These are phyloP conservation scores for Trichosporon sp. DNA, from an alignment of 1,284 basidiomycete species.

Conservation along the genomic window DNA sequence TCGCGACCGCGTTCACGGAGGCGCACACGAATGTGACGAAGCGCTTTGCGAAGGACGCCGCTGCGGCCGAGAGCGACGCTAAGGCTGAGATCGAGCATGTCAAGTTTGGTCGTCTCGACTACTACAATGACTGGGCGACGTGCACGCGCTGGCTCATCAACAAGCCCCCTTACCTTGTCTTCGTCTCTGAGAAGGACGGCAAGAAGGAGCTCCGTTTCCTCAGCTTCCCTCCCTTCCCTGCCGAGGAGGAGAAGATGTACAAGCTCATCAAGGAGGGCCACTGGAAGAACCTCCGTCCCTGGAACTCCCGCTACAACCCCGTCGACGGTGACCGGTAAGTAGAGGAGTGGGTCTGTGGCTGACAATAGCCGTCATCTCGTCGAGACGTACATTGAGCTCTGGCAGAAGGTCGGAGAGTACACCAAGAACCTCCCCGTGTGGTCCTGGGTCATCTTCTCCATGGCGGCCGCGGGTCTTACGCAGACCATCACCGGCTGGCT, in stretches of 20 bases:
- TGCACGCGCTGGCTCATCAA: slow-evolving; percentile 48
- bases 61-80: slow-evolving; percentile 15
- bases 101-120: slow-evolving; percentile 49
- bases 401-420: background rate
- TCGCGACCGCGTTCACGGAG: slow-evolving; percentile 32
- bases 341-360: background rate
- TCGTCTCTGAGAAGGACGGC: slow-evolving; percentile 41
- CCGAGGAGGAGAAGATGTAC: slow-evolving; percentile 37
- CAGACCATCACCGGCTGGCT: slow-evolving; percentile 39
- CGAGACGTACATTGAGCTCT: slow-evolving; percentile 18
- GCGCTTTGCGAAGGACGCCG: slow-evolving; percentile 22
- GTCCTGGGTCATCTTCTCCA: slow-evolving; percentile 36
- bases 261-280: slow-evolving; percentile 36
- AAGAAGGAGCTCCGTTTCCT: slow-evolving; percentile 42
- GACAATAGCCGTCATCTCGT: slow-evolving; percentile 16
- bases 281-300: slow-evolving; percentile 39
- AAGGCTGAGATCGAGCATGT: slow-evolving; percentile 27
- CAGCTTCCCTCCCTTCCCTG: slow-evolving; percentile 31
- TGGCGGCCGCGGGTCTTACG: slow-evolving; percentile 36
- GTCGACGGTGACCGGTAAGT: slow-evolving; percentile 42
- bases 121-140: slow-evolving; percentile 41
- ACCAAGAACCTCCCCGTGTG: slow-evolving; percentile 35
- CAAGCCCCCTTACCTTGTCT: slow-evolving; percentile 47
- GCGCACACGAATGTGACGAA: slow-evolving; percentile 41
- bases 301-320: slow-evolving; percentile 39